phyloP scores from a whole-genome alignment of 805 yeast species.

The Teunomyces panamensis region DNA sequence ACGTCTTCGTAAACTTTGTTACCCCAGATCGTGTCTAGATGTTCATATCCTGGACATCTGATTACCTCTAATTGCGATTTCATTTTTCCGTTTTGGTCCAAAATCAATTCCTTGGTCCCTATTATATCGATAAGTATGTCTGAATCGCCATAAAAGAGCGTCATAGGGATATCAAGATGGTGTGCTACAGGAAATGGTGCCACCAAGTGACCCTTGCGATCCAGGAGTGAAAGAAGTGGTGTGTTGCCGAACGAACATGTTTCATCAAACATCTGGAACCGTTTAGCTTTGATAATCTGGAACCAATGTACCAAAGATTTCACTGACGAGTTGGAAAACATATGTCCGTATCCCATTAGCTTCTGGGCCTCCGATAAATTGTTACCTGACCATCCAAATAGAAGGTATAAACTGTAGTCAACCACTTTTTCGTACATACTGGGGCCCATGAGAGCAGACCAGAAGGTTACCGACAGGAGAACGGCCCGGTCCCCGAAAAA shows the following conservation, averaged over 20 bases:
- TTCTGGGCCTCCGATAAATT: conserved; percentile 23
- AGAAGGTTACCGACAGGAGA: conserved; percentile 27
- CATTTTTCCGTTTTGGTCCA: conserved; percentile 24
- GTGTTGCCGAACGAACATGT: conserved; percentile 23
- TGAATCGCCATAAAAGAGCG: conserved; percentile 26
- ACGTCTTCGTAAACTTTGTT: conserved; percentile 23
- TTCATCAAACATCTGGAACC: conserved; percentile 34
- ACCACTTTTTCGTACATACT: conserved; percentile 21
- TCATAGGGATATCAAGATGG: conserved; percentile 26
- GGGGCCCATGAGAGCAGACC: conserved; percentile 23
- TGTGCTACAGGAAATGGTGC: conserved; percentile 30
- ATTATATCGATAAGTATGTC: conserved; percentile 30
- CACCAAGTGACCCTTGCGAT: conserved; percentile 11
- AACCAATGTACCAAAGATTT: conserved; percentile 31
- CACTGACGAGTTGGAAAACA: conserved; percentile 29
- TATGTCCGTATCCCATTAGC: conserved; percentile 26
- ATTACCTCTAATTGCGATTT: conserved; percentile 16
- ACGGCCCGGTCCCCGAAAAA: conserved; percentile 28
- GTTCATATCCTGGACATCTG: conserved; percentile 25
- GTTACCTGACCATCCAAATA: conserved; percentile 27
- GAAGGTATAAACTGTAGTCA: conserved; percentile 18
- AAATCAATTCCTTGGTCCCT: conserved; percentile 18
- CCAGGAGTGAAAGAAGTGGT: conserved; percentile 13
- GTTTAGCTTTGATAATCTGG: conserved; percentile 25
- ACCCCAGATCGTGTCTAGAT: conserved; percentile 33